Evolutionary conservation across 139 green algal genomes (phyloP).

Genomic region (Asterochloris sp.): DNA sequence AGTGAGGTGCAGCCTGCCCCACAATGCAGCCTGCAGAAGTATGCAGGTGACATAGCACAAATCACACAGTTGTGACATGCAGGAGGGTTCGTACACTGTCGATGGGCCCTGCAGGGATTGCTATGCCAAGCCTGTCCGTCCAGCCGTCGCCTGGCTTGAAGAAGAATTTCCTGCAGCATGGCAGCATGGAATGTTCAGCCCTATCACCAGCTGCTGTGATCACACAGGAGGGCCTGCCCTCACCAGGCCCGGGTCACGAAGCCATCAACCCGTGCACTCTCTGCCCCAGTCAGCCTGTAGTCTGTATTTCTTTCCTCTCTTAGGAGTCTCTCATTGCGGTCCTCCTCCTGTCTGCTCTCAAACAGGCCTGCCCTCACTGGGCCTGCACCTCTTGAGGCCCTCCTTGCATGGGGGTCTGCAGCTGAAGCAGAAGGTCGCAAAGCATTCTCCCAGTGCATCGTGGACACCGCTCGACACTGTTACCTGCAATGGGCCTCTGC

Average conservation of each 20-base stretch:
- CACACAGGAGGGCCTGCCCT: neutral
- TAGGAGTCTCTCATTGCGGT: neutral
- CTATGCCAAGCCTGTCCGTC: slow-evolving; percentile 31
- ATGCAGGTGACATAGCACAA: neutral
- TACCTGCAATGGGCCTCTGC: too few relatives aligned
- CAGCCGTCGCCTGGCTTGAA: slow-evolving; percentile 30
- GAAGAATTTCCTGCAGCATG: slow-evolving; percentile 29
- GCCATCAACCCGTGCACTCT: neutral
- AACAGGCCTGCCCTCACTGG: neutral
- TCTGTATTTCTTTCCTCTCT: neutral
- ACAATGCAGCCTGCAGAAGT: neutral
- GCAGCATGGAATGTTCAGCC: neutral
- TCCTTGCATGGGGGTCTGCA: neutral
- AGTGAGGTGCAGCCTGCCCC: neutral
- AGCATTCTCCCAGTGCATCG: too few relatives aligned
- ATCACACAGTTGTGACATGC: neutral
- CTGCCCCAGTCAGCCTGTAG: neutral
- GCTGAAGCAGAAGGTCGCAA: too few relatives aligned
- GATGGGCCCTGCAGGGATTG: slow-evolving; percentile 23
- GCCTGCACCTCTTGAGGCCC: neutral
- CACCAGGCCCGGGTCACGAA: neutral
- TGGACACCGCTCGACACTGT: too few relatives aligned
- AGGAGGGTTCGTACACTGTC: neutral
- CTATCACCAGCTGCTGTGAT: neutral
- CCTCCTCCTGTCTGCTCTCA: neutral